These are phyloP conservation scores for Fusarium oligoseptatum DNA, from an alignment of 2,329 filamentous ascomycete species.

Conservation along the genomic window DNA sequence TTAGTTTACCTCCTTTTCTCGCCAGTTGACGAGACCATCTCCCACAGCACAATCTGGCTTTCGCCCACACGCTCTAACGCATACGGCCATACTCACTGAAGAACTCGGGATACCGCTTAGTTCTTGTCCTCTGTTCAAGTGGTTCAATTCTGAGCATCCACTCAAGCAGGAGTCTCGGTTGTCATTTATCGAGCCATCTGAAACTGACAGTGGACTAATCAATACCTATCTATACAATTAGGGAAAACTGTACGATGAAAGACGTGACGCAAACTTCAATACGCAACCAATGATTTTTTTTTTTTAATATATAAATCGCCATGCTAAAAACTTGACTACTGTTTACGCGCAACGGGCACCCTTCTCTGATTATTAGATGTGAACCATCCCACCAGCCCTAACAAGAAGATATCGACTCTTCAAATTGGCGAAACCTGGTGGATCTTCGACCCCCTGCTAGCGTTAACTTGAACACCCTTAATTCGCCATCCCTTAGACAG, in stretches of 20 bases:
- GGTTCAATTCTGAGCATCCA: neutral
- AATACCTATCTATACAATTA: too few species aligned
- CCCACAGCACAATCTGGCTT: neutral
- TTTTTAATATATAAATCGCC: neutral
- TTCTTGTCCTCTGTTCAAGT: neutral
- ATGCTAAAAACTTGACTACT: neutral
- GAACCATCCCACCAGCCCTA: too few species aligned
- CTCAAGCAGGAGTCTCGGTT: neutral
- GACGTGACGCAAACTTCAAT: too few species aligned
- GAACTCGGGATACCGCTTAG: neutral
- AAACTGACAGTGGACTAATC: too few species aligned
- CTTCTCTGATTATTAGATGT: too few species aligned
- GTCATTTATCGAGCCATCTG: neutral
- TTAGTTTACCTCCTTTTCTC: neutral
- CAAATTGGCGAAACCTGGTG: neutral
- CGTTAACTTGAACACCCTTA: neutral
- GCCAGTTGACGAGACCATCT: neutral
- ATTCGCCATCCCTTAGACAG: neutral
- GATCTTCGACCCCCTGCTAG: neutral
- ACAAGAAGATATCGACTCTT: too few species aligned
- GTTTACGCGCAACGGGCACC: neutral
- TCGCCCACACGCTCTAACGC: neutral
- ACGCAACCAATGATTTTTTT: too few species aligned
- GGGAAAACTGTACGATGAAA: too few species aligned
- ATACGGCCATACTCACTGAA: neutral